Conservation (phyloP, 352 stramenopile genomes). For the Albugo laibachii region DNA sequence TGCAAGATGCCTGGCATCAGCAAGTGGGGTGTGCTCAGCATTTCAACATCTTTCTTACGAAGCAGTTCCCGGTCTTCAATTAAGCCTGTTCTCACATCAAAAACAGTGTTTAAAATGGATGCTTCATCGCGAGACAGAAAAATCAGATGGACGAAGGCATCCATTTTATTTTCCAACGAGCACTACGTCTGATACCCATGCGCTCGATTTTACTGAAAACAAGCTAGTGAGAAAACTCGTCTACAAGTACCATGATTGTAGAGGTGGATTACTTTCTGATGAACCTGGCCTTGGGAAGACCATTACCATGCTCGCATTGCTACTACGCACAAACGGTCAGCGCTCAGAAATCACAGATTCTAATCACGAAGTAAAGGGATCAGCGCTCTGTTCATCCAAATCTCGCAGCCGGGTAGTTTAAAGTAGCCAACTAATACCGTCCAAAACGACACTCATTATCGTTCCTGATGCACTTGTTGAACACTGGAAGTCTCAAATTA, state of each 20-base stretch:
- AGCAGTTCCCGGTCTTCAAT: slow-evolving; percentile 49
- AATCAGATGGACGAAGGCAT: slow-evolving; percentile 6
- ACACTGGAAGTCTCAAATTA: slow-evolving; percentile 63
- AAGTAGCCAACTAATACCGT: slow-evolving; percentile 20
- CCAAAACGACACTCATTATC: slow-evolving; percentile 36
- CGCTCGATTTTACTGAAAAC: slow-evolving; percentile 20
- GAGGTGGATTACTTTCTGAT: slow-evolving; percentile 64
- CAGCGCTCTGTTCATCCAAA: slow-evolving; percentile 17
- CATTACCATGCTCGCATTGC: slow-evolving; percentile 66
- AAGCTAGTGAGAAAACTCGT: slow-evolving; percentile 11
- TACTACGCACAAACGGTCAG: slow-evolving; percentile 58
- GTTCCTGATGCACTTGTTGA: slow-evolving; percentile 52
- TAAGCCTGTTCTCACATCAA: slow-evolving; percentile 59
- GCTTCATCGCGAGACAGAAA: slow-evolving; percentile 26
- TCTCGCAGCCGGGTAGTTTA: slow-evolving; percentile 24
- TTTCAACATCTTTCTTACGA: slow-evolving; percentile 73
- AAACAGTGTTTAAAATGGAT: slow-evolving; percentile 60
- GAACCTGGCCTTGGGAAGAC: slow-evolving; percentile 73
- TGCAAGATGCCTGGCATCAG: slow-evolving; percentile 27
- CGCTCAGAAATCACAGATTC: slow-evolving; percentile 1
- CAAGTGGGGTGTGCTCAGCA: slow-evolving; percentile 41
- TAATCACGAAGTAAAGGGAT: neutral
- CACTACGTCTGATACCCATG: slow-evolving; percentile 13
- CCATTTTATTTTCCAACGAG: slow-evolving; percentile 30
- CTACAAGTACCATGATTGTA: slow-evolving; percentile 15